Conservation (phyloP, 768 basidiomycete genomes). For the Termitomyces heimii region DNA sequence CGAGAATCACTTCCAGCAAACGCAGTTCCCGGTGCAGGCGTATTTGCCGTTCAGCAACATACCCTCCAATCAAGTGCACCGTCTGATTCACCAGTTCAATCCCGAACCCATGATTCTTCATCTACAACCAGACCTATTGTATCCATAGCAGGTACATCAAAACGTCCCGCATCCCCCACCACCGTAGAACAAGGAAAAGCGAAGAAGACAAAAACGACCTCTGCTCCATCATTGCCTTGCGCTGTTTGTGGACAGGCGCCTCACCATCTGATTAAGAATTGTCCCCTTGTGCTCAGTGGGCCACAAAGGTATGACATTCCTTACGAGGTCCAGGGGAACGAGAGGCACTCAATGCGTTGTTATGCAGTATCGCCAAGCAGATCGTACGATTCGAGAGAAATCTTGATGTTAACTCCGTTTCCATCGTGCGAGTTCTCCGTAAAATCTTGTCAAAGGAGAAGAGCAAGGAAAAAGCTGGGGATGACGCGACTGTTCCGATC, state of each 20-base stretch:
- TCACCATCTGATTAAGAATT: constrained; percentile 38
- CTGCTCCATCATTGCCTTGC: constrained; percentile 26
- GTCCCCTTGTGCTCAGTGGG: constrained; percentile 49
- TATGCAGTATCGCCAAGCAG: constrained; percentile 32
- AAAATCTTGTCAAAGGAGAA: constrained; percentile 32
- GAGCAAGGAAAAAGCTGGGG: constrained; percentile 18
- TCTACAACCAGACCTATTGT: neutral
- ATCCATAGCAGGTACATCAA: constrained; percentile 20
- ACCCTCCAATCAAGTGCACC: neutral
- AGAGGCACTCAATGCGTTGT: neutral
- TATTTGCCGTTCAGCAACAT: neutral
- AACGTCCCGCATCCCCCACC: constrained; percentile 29
- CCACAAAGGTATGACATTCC: constrained; percentile 38
- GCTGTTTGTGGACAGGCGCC: constrained; percentile 39
- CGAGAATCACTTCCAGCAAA: neutral
- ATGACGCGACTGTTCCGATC: constrained; percentile 9
- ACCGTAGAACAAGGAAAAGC: constrained; percentile 24
- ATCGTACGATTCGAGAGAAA: constrained; percentile 39
- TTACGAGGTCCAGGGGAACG: neutral
- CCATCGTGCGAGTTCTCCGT: constrained; percentile 30
- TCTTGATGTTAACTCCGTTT: constrained; percentile 29
- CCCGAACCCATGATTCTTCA: neutral
- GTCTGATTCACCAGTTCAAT: neutral
- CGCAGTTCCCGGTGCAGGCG: neutral
- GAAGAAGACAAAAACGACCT: constrained; percentile 21